Percentiles rank a stretch among this genome's conserved stretches.
phyloP scores from a whole-genome alignment of 2,329 filamentous ascomycete species.

The Colletotrichum scovillei region DNA sequence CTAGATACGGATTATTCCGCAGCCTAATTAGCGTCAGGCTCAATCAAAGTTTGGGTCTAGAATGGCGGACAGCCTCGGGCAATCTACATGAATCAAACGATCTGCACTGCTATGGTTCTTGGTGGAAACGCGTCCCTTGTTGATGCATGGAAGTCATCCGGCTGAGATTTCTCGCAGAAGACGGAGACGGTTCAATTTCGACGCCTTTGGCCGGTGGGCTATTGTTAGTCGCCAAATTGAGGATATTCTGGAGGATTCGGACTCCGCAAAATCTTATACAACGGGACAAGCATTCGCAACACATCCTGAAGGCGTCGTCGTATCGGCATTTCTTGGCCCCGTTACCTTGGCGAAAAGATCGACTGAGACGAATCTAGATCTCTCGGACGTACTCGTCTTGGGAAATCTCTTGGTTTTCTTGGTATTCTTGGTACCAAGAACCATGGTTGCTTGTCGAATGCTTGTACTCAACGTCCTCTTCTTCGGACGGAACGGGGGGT shows the following conservation, averaged over 20 bases:
- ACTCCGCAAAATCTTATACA: not conserved
- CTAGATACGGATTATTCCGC: not conserved
- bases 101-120: not conserved
- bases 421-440: not conserved
- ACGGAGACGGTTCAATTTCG: not conserved
- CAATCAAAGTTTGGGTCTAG: not conserved
- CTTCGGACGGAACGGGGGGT: not conserved
- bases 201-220: not conserved
- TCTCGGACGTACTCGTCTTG: not conserved
- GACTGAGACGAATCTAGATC: constrained; percentile 18
- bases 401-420: not conserved
- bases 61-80: not conserved
- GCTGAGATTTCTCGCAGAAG: not conserved
- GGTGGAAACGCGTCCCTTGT: not conserved
- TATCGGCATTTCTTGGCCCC: not conserved
- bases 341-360: constrained; percentile 21
- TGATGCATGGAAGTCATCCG: not conserved
- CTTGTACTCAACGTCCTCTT: not conserved
- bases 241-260: not conserved
- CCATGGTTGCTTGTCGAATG: not conserved
- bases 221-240: not conserved
- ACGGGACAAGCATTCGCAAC: not conserved
- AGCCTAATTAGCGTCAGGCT: not conserved
- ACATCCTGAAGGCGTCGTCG: not conserved
- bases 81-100: not conserved